phyloP scores from a whole-genome alignment of 2,329 filamentous ascomycete genomes.

The Zymoseptoria tritici region DNA sequence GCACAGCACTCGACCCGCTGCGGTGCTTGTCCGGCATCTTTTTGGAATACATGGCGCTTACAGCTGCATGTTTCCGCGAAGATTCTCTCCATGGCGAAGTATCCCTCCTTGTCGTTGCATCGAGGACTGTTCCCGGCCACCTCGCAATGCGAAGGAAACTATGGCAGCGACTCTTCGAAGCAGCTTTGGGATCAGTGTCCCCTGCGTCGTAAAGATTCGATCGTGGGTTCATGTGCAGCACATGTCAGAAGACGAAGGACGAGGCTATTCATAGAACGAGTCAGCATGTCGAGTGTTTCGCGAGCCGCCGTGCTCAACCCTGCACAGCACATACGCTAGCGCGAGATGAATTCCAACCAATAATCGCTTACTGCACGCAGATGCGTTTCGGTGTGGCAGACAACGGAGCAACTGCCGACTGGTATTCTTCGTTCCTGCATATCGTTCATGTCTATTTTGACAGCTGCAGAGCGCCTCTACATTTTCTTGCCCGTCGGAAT shows the following conservation, averaged over 20 bases:
- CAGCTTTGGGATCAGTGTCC: no score
- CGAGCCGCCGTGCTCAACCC: neutral
- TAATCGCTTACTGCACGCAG: neutral
- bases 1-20: neutral
- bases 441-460: neutral
- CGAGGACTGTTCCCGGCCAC: no score
- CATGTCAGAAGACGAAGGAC: no score
- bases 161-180: no score
- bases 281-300: neutral
- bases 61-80: neutral
- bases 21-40: neutral
- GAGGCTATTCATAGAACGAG: neutral
- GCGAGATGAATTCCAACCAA: neutral
- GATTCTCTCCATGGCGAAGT: no score
- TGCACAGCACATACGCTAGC: neutral
- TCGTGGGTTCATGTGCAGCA: no score
- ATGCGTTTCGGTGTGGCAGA: no score
- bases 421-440: neutral
- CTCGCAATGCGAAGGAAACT: no score
- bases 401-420: neutral
- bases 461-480: neutral
- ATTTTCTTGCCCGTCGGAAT: slow-evolving; percentile 57
- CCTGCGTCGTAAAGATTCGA: no score
- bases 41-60: neutral
- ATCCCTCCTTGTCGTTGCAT: no score